phyloP scores from a whole-genome alignment of 2,329 filamentous ascomycete genomes.

The Rugonectria rugulosa region DNA sequence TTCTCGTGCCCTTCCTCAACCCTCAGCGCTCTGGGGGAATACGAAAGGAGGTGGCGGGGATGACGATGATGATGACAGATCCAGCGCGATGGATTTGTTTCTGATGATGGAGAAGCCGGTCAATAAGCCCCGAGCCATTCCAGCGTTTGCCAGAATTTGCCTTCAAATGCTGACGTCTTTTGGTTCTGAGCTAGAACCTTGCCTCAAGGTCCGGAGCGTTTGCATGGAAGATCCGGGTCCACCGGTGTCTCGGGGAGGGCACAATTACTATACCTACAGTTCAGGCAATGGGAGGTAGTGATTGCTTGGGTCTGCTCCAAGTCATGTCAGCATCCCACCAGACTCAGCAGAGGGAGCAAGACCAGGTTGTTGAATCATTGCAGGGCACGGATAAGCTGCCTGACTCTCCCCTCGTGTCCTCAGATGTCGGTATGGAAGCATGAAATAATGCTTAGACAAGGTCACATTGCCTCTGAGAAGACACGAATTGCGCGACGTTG shows the following conservation, averaged over 20 bases:
- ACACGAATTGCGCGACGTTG: conserved; percentile 19
- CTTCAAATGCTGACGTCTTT: neutral
- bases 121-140: neutral
- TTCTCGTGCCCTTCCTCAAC: neutral
- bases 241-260: no score
- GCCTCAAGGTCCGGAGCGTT: neutral
- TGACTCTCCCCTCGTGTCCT: neutral
- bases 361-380: no score
- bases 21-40: neutral
- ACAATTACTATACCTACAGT: no score
- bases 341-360: neutral
- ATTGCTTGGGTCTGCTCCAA: neutral
- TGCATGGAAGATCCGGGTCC: conserved; percentile 1
- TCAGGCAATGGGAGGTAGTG: no score
- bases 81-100: neutral
- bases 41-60: conserved; percentile 12
- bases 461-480: conserved; percentile 17
- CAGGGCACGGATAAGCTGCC: neutral
- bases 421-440: conserved; percentile 1
- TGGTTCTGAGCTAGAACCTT: neutral
- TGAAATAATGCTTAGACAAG: conserved; percentile 2
- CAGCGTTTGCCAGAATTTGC: no score
- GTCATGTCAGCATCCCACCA: neutral
- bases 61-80: conserved; percentile 4
- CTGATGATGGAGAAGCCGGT: neutral